Evolutionary conservation across 345 rosid genomes (phyloP).

Genomic region (Laguncularia racemosa): DNA sequence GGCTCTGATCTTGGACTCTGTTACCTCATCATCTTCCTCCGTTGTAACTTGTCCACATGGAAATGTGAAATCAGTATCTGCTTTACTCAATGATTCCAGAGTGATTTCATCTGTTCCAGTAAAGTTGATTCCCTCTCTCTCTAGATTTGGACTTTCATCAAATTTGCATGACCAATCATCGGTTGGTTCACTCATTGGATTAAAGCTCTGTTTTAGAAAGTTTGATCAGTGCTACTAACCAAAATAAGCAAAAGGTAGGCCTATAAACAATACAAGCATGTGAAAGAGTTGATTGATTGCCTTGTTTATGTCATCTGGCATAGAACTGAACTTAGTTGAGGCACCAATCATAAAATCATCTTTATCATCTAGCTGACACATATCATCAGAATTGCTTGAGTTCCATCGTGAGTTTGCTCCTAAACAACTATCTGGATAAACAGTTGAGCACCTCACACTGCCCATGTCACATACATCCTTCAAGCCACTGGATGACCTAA

Average conservation of each 20-base stretch:
- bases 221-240: constrained; percentile 4
- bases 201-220: constrained; percentile 58
- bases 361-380: constrained; percentile 73
- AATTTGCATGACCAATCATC: constrained; percentile 73
- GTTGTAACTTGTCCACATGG: constrained; percentile 32
- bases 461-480: constrained; percentile 71
- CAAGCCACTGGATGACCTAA: constrained; percentile 64
- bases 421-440: constrained; percentile 33
- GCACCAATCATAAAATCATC: constrained; percentile 50
- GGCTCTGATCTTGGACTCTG: constrained; percentile 81
- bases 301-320: constrained; percentile 59
- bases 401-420: constrained; percentile 37
- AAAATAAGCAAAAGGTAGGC: not conserved
- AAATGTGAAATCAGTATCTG: constrained; percentile 45
- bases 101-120: constrained; percentile 16
- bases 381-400: constrained; percentile 43
- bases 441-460: constrained; percentile 44
- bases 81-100: constrained; percentile 26
- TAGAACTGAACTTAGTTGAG: constrained; percentile 39
- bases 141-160: constrained; percentile 36
- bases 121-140: constrained; percentile 27
- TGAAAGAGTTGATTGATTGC: constrained; percentile 16
- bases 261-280: constrained; percentile 1
- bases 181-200: constrained; percentile 74
- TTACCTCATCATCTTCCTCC: constrained; percentile 75